Evolutionary conservation across 345 rosid species (phyloP), one percentile per base, ranked within the genome.

Genomic region (Geranium rotundifolium): DNA sequence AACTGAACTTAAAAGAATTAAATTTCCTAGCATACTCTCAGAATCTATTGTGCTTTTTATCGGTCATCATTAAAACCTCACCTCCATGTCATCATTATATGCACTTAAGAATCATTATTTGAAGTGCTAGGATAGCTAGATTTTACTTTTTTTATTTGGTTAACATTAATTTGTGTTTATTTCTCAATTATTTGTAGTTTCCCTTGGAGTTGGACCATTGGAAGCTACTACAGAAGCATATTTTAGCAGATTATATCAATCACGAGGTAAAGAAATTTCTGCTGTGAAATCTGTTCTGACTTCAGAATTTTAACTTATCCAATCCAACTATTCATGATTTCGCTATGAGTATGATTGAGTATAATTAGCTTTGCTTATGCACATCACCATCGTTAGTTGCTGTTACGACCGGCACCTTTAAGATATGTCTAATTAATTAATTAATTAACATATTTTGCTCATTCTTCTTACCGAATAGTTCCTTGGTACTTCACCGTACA

Each of bases 161-260:
- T 16, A 55, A 4, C 20, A 6, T n/a, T 16, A 4, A 9, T 63
- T 67, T 59, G 37, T 37, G 3, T 46, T 46, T 14, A 46, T 46
- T 52, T 57, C 66, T 41, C 63, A 13, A 54, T 39, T 57, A 66
- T 60, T 74, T 72, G 76, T 81, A 92, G 98, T 82, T 85, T 72
- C 93, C 95, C 29, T 84, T 74, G 27, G 98, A 92, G 78, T 73
- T 89, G 69, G 95, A 89, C 61, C 85, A 88, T 17, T 88, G 96
- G 98, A 81, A 82, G 75, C 64, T 78, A 55, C 84, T 92, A 58
- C 88, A 82, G 69, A 80, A 85, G 73, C 95, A 89, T 68, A 76
- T 92, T 65, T 77, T 86, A 64, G 75, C 91, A 17, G 98, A 92
- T 78, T 89, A 89, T 75, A 69, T 85, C 67, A 83, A 75, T 69